Base-by-base conservation (phyloP, 192 early-diverging fungal genomes). In the Backusella liffmaniae region DNA sequence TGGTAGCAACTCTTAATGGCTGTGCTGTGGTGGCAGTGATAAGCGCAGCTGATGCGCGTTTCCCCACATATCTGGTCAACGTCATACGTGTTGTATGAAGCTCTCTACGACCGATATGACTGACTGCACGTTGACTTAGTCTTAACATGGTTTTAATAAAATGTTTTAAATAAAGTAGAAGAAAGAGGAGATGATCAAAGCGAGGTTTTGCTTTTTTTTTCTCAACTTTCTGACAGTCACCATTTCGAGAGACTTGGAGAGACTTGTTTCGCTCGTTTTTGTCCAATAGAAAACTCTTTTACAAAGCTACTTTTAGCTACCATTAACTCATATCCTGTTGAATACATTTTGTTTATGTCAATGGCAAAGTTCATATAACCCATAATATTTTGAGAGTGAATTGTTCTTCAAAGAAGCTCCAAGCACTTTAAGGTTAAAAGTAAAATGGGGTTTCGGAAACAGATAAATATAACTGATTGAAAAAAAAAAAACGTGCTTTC, bases 211-310 rank as follows among this genome's bases (percentile, higher is more conserved):
- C 3, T 26, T 62, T 62, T 62, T 62, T 13, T 4, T 62, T 29
- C 56, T 62, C 26, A 62, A 29, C 26, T n/a, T 49, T 62, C 56
- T 62, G 56, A 29, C 56, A 62, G 56, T 62, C 56, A 62, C 56
- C 56, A 8, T 62, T 62, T 62, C 10, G 10, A 29, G 4, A 62
- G 10, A 62, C 23, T 12, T 29, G 12, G 56, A 13, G 56, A 21
- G 21, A 10, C 10, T 62, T 29, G 2, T 59, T 49, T 49, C 18
- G 18, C 18, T n/a, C 46, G n/a, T 49, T 18, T 18, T 0, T 6
- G 46, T 5, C 18, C 46, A 49, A 49, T 6, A 49, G 18, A 49
- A 49, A n/a, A 4, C 15, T 18, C 3, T 15, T 18, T 49, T 10
- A 8, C 9, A 39, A 39, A 39, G 37, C 10, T 39, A 39, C 37